Evolutionary conservation across 2,329 filamentous ascomycete genomes (phyloP).

Genomic region (Blastomyces gilchristii): DNA sequence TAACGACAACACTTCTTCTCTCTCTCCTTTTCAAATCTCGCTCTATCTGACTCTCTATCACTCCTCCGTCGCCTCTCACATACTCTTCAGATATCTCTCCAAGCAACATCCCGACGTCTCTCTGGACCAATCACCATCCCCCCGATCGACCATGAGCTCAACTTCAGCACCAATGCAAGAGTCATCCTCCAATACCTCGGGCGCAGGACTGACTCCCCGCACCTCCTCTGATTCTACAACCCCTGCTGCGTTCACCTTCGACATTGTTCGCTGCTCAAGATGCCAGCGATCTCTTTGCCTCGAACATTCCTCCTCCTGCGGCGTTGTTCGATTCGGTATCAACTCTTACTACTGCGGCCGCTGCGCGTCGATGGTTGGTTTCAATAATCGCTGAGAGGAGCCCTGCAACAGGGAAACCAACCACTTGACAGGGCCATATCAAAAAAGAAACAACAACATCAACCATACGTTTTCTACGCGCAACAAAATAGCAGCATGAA

Average conservation of each 20-base stretch:
- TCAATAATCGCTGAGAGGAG: constrained; percentile 28
- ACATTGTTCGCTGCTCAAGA: constrained; percentile 39
- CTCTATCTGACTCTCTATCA: neutral
- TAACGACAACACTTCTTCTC: too few relatives aligned
- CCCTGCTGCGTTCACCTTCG: constrained; percentile 23
- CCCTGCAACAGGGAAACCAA: too few relatives aligned
- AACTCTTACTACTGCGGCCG: constrained; percentile 42
- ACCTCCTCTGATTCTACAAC: constrained; percentile 20
- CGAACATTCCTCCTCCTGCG: constrained; percentile 25
- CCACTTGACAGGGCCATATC: too few relatives aligned
- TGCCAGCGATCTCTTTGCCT: constrained; percentile 40
- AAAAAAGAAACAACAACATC: neutral
- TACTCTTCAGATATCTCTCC: too few relatives aligned
- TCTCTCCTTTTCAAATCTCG: neutral
- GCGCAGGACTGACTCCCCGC: constrained; percentile 17
- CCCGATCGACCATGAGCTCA: constrained; percentile 28
- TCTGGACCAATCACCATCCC: neutral
- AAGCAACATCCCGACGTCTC: too few relatives aligned
- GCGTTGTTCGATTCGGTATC: constrained; percentile 38
- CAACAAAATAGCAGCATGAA: neutral
- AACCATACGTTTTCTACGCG: neutral
- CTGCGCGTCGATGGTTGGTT: constrained; percentile 38
- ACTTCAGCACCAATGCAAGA: constrained; percentile 28
- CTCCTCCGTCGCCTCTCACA: too few relatives aligned
- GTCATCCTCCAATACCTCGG: constrained; percentile 20